Conservation (phyloP, 73 alveolate species). For the Urostyla sp. region DNA sequence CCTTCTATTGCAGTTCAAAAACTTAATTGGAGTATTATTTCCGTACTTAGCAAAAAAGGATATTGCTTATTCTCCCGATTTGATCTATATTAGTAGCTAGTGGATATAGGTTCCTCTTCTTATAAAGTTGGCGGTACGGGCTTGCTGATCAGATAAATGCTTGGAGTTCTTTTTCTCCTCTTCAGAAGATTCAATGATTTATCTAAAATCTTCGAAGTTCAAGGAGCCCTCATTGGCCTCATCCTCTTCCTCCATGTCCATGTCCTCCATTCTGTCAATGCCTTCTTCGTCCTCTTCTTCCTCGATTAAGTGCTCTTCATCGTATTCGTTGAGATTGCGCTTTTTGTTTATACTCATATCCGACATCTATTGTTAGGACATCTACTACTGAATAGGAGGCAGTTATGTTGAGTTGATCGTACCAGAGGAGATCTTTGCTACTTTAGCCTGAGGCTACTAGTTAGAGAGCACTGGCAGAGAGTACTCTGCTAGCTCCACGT, state of each 20-base stretch:
- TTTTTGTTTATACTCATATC: neutral
- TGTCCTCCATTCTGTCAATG: slow-evolving; percentile 15
- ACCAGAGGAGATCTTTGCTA: slow-evolving; percentile 38
- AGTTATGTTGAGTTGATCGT: slow-evolving; percentile 36
- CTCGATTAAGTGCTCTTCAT: slow-evolving; percentile 43
- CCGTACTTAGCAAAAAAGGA: slow-evolving; percentile 92
- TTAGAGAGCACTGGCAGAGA: slow-evolving; percentile 64
- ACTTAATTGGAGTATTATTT: slow-evolving; percentile 90
- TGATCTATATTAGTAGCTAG: slow-evolving; percentile 66
- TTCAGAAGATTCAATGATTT: slow-evolving; percentile 52
- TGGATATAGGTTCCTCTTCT: slow-evolving; percentile 57
- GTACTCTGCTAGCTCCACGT: slow-evolving; percentile 79
- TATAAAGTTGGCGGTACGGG: slow-evolving; percentile 59
- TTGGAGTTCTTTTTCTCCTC: slow-evolving; percentile 49
- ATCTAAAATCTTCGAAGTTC: slow-evolving; percentile 58
- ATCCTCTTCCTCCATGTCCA: slow-evolving; percentile 55
- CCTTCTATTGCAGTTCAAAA: slow-evolving; percentile 85
- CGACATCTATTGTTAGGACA: neutral
- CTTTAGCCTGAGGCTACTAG: slow-evolving; percentile 45
- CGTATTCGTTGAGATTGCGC: slow-evolving; percentile 14
- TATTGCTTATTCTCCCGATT: slow-evolving; percentile 89
- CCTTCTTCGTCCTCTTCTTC: slow-evolving; percentile 48
- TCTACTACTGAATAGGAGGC: slow-evolving; percentile 54
- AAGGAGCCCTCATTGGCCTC: slow-evolving; percentile 63
- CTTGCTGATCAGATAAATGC: slow-evolving; percentile 50